Conservation (phyloP, 2,329 filamentous ascomycete genomes). For the Paecilomyces variotii region DNA sequence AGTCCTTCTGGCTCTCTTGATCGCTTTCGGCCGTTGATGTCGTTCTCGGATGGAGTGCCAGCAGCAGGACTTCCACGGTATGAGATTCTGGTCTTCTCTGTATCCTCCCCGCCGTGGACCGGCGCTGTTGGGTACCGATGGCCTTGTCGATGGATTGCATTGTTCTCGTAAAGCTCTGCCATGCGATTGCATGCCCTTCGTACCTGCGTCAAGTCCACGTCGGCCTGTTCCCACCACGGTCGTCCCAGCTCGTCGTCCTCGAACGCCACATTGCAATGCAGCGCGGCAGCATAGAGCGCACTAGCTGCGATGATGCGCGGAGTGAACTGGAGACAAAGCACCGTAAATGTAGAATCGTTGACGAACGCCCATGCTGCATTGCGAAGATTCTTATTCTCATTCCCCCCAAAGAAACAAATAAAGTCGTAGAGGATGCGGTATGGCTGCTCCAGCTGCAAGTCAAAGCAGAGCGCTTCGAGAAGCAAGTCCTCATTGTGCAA, state of each 20-base stretch:
- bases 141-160: conserved; percentile 34
- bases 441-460: conserved; percentile 81
- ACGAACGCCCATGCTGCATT: conserved; percentile 91
- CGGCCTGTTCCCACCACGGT: conserved; percentile 80
- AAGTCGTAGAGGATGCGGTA: conserved; percentile 79
- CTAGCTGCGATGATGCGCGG: conserved; percentile 75
- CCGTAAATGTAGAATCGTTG: conserved; percentile 80
- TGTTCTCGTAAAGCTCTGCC: conserved; percentile 46
- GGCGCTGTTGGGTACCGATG: conserved; percentile 35
- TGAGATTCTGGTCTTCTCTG: conserved; percentile 30
- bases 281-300: conserved; percentile 78
- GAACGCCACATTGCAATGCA: conserved; percentile 65
- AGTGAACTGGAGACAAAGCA: conserved; percentile 72
- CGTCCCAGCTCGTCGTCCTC: conserved; percentile 63
- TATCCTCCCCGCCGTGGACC: conserved; percentile 22
- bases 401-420: conserved; percentile 62
- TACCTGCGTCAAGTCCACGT: conserved; percentile 63
- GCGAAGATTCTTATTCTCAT: conserved; percentile 72
- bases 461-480: conserved; percentile 86
- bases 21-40: conserved; percentile 30
- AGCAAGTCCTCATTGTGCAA: conserved; percentile 87
- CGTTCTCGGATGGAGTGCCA: conserved; percentile 7
- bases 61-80: conserved; percentile 20
- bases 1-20: conserved; percentile 28
- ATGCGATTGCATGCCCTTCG: conserved; percentile 67